Conservation (phyloP, 495 filamentous ascomycete genomes). For the Xylaria scruposa region DNA sequence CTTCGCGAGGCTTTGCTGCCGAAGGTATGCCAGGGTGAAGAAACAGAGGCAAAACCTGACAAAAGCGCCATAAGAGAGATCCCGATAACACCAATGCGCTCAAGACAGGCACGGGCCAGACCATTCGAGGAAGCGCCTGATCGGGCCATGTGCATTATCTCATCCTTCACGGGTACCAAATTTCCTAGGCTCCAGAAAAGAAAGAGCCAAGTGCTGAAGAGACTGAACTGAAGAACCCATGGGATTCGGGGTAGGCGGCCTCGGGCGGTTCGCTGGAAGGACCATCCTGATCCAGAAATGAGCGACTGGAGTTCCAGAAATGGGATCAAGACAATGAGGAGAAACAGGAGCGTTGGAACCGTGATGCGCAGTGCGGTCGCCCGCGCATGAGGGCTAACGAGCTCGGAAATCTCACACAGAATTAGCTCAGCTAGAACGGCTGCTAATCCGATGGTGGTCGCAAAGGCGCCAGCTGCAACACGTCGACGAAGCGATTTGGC, state of each 20-base stretch:
- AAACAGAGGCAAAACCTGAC: constrained; percentile 82
- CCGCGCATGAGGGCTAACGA: constrained; percentile 66
- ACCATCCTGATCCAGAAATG: constrained; percentile 64
- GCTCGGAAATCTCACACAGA: constrained; percentile 78
- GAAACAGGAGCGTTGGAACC: constrained; percentile 67
- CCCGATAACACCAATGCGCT: constrained; percentile 79
- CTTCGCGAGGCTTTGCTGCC: constrained; percentile 58
- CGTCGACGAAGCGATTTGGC: constrained; percentile 54
- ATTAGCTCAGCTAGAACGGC: constrained; percentile 77
- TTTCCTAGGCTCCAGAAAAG: constrained; percentile 78
- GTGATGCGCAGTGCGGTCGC: constrained; percentile 67
- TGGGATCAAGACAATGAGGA: constrained; percentile 72
- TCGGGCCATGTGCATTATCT: constrained; percentile 34
- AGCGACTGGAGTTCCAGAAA: constrained; percentile 73
- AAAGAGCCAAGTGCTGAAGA: constrained; percentile 67
- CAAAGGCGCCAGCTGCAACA: constrained; percentile 68
- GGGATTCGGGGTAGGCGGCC: constrained; percentile 56
- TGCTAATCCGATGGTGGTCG: constrained; percentile 73
- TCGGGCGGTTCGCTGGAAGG: constrained; percentile 58
- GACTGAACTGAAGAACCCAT: constrained; percentile 63
- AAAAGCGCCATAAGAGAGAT: constrained; percentile 82
- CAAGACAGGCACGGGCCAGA: constrained; percentile 74
- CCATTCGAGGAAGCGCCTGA: constrained; percentile 31
- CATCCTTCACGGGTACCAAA: constrained; percentile 62
- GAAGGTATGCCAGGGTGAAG: constrained; percentile 81